Evolutionary conservation across 1,139 yeast genomes (phyloP).

Genomic region (Debaryomyces fabryi): DNA sequence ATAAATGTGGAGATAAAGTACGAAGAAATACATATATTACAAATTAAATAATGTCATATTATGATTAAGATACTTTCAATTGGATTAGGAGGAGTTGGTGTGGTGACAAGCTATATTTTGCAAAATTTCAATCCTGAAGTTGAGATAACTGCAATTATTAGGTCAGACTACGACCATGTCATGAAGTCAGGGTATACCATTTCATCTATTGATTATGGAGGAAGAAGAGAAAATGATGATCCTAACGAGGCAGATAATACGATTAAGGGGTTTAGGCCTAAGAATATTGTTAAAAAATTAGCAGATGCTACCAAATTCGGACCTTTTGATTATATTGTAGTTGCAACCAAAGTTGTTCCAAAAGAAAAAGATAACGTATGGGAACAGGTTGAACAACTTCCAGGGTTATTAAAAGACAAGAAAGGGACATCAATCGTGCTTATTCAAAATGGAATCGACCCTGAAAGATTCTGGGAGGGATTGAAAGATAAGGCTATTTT

Average conservation of each 20-base stretch:
- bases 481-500: constrained; percentile 17
- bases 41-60: background rate
- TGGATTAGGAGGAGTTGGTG: constrained; percentile 62
- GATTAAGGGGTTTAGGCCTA: constrained; percentile 29
- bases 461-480: constrained; percentile 30
- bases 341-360: constrained; percentile 39
- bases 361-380: constrained; percentile 22
- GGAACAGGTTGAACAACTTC: constrained; percentile 22
- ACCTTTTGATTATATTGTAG: constrained; percentile 36
- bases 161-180: constrained; percentile 35
- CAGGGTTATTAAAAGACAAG: constrained; percentile 18
- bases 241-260: constrained; percentile 19
- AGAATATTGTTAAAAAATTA: constrained; percentile 25
- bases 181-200: constrained; percentile 31
- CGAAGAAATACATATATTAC: too few species aligned
- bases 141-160: constrained; percentile 30
- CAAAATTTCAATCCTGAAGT: constrained; percentile 26
- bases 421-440: constrained; percentile 25
- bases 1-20: background rate
- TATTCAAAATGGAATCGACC: constrained; percentile 37
- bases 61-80: constrained; percentile 50
- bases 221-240: constrained; percentile 15
- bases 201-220: constrained; percentile 29
- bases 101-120: constrained; percentile 31
- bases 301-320: constrained; percentile 26